A percentile compares a stretch with the other conserved stretches of the same genome.
Conservation (phyloP, 805 yeast species). For the Yarrowia hollandica region DNA sequence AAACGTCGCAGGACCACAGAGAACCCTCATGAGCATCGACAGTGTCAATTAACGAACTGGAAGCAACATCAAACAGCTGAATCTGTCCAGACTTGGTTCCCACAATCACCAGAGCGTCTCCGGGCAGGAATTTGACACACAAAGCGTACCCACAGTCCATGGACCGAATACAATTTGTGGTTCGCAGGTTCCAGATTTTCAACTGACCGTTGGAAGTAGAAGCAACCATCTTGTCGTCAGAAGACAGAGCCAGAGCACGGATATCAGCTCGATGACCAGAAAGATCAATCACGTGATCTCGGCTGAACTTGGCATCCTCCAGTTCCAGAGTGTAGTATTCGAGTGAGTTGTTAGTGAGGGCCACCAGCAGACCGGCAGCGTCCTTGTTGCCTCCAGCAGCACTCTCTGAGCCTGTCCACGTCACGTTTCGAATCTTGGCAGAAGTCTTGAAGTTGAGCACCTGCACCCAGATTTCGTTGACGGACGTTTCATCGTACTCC, state of each 20-base stretch:
- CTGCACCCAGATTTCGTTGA: conserved; percentile 55
- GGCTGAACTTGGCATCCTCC: conserved; percentile 51
- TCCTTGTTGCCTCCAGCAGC: conserved; percentile 35
- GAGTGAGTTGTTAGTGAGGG: conserved; percentile 71
- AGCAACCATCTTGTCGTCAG: conserved; percentile 76
- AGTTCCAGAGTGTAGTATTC: conserved; percentile 62
- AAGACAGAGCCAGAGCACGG: conserved; percentile 77
- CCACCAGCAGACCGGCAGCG: conserved; percentile 58
- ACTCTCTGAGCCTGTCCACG: conserved; percentile 49
- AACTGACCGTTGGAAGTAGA: conserved; percentile 89
- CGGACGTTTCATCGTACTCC: conserved; percentile 40
- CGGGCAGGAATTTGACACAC: conserved; percentile 80
- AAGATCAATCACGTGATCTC: conserved; percentile 61
- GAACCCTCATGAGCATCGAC: conserved; percentile 74
- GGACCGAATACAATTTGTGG: conserved; percentile 75
- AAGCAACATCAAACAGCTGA: conserved; percentile 81
- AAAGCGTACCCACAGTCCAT: conserved; percentile 88
- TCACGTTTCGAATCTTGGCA: conserved; percentile 62
- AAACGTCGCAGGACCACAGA: conserved; percentile 86
- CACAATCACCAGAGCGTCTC: conserved; percentile 80
- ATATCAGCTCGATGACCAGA: conserved; percentile 90
- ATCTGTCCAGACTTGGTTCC: conserved; percentile 88
- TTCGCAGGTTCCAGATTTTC: conserved; percentile 82
- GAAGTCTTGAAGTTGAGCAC: conserved; percentile 65
- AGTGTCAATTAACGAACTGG: conserved; percentile 69